A percentile compares a stretch with the other conserved stretches of the same genome.
phyloP scores from a whole-genome alignment of 106 monocot genomes.

The Cymbidium sinense region DNA sequence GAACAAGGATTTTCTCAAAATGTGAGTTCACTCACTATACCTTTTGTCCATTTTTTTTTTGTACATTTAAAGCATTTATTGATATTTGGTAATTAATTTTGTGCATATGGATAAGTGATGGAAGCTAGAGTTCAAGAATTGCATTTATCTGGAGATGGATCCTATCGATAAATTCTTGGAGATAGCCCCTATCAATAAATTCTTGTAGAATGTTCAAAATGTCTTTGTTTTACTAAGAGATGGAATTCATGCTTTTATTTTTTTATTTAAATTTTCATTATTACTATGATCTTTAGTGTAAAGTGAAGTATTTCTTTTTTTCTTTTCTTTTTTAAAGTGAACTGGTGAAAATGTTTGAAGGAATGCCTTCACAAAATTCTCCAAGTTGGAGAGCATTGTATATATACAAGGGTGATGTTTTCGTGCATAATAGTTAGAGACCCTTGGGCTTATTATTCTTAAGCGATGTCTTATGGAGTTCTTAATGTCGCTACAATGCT shows the following conservation, averaged over 20 bases:
- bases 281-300: background rate
- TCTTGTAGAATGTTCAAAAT: no score
- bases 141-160: no score
- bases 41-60: background rate
- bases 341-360: constrained; percentile 73
- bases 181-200: constrained; percentile 83
- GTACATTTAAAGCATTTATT: background rate
- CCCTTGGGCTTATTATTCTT: constrained; percentile 73
- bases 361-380: constrained; percentile 82
- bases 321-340: no score
- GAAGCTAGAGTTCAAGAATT: constrained; percentile 72
- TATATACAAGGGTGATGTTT: constrained; percentile 87
- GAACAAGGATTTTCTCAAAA: constrained; percentile 89
- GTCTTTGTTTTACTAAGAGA: background rate
- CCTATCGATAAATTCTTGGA: no score
- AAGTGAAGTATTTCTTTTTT: background rate
- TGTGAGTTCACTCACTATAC: constrained; percentile 17
- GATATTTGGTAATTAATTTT: background rate
- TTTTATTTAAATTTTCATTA: background rate
- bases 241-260: background rate
- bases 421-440: constrained; percentile 87
- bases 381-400: constrained; percentile 81
- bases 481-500: constrained; percentile 81
- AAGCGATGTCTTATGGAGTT: constrained; percentile 88
- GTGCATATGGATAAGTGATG: constrained; percentile 49